Base-by-base conservation (phyloP, 164 flowering plant genomes). In the Chimonanthus praecox region DNA sequence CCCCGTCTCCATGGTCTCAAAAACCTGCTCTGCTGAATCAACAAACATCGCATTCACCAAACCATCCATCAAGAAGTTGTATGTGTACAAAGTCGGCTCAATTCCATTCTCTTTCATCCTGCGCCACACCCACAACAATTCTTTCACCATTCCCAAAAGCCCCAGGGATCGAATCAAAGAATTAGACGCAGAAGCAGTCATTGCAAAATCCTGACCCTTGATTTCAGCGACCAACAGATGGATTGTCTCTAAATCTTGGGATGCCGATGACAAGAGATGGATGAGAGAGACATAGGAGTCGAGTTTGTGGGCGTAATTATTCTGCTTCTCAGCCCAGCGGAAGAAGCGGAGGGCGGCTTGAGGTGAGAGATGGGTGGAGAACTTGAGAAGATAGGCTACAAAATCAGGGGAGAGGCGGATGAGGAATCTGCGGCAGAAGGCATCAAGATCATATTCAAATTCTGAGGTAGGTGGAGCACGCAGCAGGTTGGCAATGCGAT, bases 111-210 rank as follows among this genome's bases (percentile, higher is more conserved):
- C 97, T 67, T 94, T 96, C 98, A 92, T 94, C 64, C 76, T 45
- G 3, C 88, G 78, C 98, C 98, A 96, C 18, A 91, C 90, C 97
- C 94, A 96, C 77, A 96, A 82, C 84, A 96, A 76, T 73, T 96
- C 97, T 84, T 94, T 97, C 43, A 96, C 95, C 95, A 94, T 84
- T 46, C 95, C 97, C 51, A 84, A 68, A 71, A 73, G 78, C 44
- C 98, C 98, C 82, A 89, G 88, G 76, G 88, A 85, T 81, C 82
- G 90, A 71, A 92, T 85, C 87, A 94, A 81, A 69, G 85, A 79
- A 87, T 94, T 91, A 0, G 86, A 86, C 0, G 84, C 80, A 0
- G 78, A 73, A 9, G 80, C 72, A 15, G 83, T 84, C 85, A 92
- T 81, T 7, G 79, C 49, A 67, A 85, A 83, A 2, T 80, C 87